Evolutionary conservation across 805 yeast genomes (phyloP), one percentile per base, ranked within the genome.

Genomic region (Sporopachydermia lactativora): DNA sequence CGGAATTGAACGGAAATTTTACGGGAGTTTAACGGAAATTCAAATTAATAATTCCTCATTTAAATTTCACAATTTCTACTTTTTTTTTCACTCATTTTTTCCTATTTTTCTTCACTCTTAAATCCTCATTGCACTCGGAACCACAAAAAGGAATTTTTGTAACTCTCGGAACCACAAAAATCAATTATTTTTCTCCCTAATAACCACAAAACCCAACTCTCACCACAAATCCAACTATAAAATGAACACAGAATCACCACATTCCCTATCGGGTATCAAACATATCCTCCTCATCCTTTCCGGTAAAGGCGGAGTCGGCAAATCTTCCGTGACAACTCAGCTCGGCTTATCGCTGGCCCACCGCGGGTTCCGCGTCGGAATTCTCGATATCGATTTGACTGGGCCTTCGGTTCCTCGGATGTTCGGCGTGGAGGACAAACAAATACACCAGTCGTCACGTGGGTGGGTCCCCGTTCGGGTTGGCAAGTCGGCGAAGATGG

Each of bases 251-350:
- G 52, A 42, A 13, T 48, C 57, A 8, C 60, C 59, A 3, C 49
- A 55, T 28, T 56, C 72, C 1, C 51, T 72, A 16, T 51, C 59
- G 15, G 62, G 70, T 39, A 78, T 89, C 19, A 76, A 77, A 49
- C 95, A 89, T 55, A 75, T 92, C 3, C 55, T 86, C 3, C 66
- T 92, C 28, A 77, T 92, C 6, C 71, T 92, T 2, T 85, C 96
- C 0, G 99, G 96, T 1, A 86, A 86, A 58, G 96, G 96, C 18
- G 96, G 98, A 17, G 98, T 92, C 1, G 98, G 98, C 2, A 92
- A 92, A 56, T 85, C 96, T 8, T 85, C 96, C 0, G 86, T 92
- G 1, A 88, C 98, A 2, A 83, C 96, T 0, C 99, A 92, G 55
- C 66, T 86, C 1, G 97, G 96, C 0, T 66, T 92, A n/a, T 68